Conservation (phyloP, 768 basidiomycete genomes). For the Phanerodontia chrysosporium region DNA sequence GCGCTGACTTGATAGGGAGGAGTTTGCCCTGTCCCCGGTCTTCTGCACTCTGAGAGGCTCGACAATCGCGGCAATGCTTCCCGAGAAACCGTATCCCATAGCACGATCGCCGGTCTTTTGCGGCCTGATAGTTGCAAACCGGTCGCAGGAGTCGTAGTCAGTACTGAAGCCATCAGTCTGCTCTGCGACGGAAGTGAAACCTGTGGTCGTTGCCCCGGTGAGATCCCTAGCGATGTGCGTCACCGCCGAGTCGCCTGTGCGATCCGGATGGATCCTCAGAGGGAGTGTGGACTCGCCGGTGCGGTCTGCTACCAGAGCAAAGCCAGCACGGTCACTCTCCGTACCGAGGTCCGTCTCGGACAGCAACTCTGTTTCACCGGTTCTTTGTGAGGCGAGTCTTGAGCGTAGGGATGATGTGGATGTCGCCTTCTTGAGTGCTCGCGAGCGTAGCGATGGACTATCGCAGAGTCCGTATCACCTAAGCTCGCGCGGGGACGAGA, state of each 20-base stretch:
- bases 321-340: not conserved
- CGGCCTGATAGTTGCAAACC: not conserved
- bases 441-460: not conserved
- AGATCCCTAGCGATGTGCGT: not conserved
- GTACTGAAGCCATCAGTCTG: not conserved
- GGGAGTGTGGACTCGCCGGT: conserved; percentile 11
- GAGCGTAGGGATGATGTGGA: conserved; percentile 9
- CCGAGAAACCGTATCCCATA: not conserved
- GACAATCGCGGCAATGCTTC: not conserved
- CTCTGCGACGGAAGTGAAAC: not conserved
- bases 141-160: not conserved
- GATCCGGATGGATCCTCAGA: conserved; percentile 5
- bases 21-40: not conserved
- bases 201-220: not conserved
- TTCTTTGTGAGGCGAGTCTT: conserved; percentile 5
- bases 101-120: conserved; percentile 5
- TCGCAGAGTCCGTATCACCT: conserved; percentile 2
- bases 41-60: not conserved
- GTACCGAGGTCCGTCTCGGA: conserved; percentile 1
- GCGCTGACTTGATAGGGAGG: not conserved
- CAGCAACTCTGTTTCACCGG: conserved; percentile 6
- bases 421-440: not conserved
- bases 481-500: conserved; percentile 10
- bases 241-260: conserved; percentile 8
- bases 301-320: not conserved